Percentiles rank a stretch among this genome's conserved stretches.
Evolutionary conservation across 768 basidiomycete species (phyloP).

Genomic region (Arthromyces matolae): DNA sequence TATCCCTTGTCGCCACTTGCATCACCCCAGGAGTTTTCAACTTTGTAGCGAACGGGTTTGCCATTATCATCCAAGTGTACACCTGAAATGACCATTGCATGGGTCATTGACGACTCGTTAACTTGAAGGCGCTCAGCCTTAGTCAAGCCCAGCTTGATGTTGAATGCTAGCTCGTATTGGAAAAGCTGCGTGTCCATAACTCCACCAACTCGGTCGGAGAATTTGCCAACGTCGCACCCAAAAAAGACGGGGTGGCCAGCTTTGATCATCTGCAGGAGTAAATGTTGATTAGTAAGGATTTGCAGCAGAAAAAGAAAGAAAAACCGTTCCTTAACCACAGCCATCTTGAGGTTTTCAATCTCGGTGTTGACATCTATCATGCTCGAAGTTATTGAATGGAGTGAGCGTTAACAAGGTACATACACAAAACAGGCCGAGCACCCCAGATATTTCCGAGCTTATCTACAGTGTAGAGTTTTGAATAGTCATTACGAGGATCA

Average conservation of each 20-base stretch:
- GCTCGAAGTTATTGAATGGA: background rate
- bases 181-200: slow-evolving; percentile 86
- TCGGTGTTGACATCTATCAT: slow-evolving; percentile 83
- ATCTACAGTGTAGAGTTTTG: slow-evolving; percentile 85
- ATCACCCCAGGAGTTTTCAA: slow-evolving; percentile 95
- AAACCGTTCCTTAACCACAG: slow-evolving; percentile 60
- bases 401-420: slow-evolving; percentile 25
- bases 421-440: slow-evolving; percentile 80
- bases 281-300: background rate
- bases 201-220: slow-evolving; percentile 63
- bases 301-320: background rate
- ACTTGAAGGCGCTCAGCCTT: slow-evolving; percentile 84
- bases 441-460: slow-evolving; percentile 93
- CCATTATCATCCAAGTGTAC: slow-evolving; percentile 80
- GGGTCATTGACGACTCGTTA: slow-evolving; percentile 89
- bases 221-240: slow-evolving; percentile 93
- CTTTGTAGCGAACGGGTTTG: slow-evolving; percentile 85
- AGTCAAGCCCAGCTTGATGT: slow-evolving; percentile 72
- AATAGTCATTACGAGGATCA: slow-evolving; percentile 85
- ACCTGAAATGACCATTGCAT: slow-evolving; percentile 92
- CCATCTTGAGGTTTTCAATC: slow-evolving; percentile 74
- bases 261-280: slow-evolving; percentile 57
- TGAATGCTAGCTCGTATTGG: slow-evolving; percentile 86
- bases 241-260: slow-evolving; percentile 91
- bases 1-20: slow-evolving; percentile 77